Conservation (phyloP, 345 rosid species). For the Xanthoceras sorbifolium region DNA sequence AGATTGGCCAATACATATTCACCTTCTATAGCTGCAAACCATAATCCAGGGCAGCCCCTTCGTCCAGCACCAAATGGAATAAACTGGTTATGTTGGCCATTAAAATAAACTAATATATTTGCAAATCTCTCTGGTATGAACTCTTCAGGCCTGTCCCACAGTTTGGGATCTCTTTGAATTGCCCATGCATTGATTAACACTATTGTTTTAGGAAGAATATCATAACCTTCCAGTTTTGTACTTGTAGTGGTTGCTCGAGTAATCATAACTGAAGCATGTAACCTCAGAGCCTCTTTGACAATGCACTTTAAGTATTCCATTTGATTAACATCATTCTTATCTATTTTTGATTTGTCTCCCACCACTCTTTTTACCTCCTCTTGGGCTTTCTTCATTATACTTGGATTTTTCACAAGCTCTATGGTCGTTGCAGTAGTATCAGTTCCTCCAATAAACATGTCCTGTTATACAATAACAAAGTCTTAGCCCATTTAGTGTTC, state of each 20-base stretch:
- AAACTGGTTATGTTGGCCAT: not conserved
- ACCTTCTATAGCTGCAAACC: constrained; percentile 13
- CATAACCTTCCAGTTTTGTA: constrained; percentile 13
- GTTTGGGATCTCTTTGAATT: constrained; percentile 24
- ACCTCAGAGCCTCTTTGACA: constrained; percentile 14
- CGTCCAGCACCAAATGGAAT: constrained; percentile 22
- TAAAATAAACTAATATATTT: not conserved
- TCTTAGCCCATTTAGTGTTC: not conserved
- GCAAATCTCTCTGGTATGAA: constrained; percentile 21
- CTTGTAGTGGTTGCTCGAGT: not conserved
- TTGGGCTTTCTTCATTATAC: constrained; percentile 7
- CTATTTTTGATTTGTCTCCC: constrained; percentile 8
- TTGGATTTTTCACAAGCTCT: constrained; percentile 17
- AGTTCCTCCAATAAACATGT: constrained; percentile 21
- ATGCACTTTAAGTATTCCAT: constrained; percentile 22
- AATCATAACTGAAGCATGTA: constrained; percentile 15
- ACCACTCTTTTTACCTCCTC: constrained; percentile 13
- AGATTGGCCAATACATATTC: constrained; percentile 25
- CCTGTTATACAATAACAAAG: not conserved
- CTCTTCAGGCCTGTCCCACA: constrained; percentile 23
- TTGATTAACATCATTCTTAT: not conserved
- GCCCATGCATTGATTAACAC: constrained; percentile 18
- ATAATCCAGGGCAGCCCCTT: constrained; percentile 9
- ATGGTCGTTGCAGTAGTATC: constrained; percentile 10
- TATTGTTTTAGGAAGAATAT: constrained; percentile 5